Conservation (phyloP, 2,329 filamentous ascomycete species). For the Aspergillus sp. region DNA sequence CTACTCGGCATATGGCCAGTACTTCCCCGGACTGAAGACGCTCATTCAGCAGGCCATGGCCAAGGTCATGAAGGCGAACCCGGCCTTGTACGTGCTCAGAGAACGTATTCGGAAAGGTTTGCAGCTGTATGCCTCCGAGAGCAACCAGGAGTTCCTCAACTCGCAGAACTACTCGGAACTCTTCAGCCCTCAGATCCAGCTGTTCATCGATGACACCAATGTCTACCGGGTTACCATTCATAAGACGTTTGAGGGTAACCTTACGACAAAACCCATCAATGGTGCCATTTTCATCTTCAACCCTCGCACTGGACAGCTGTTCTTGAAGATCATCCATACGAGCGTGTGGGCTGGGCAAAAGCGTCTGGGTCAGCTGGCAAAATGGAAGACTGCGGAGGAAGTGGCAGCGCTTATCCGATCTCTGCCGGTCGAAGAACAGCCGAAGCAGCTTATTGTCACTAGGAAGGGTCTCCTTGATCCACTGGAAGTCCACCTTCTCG, state of each 20-base stretch:
- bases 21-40: conserved; percentile 94
- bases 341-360: conserved; percentile 99
- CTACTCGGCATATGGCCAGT: conserved; percentile 96
- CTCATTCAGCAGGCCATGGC: conserved; percentile 97
- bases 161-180: conserved; percentile 98
- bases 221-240: conserved; percentile 99
- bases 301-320: conserved; percentile 91
- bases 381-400: conserved; percentile 99
- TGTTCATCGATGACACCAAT: conserved; percentile 98
- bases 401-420: conserved; percentile 94
- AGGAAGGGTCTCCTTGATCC: conserved; percentile 95
- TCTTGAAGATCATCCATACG: conserved; percentile 98
- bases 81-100: conserved; percentile 86
- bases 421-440: conserved; percentile 92
- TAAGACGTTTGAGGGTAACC: conserved; percentile 97
- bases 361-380: conserved; percentile 93
- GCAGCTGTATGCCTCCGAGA: conserved; percentile 95
- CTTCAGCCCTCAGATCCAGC: conserved; percentile 97
- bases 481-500: conserved; percentile 89
- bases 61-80: conserved; percentile 99
- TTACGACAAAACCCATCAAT: conserved; percentile 99
- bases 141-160: conserved; percentile 98
- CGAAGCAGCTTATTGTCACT: conserved; percentile 96
- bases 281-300: conserved; percentile 99
- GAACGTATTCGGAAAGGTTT: conserved; percentile 98